These are phyloP conservation scores for Phytomonas sp. DNA, from an alignment of 208 protist genomes.

Conservation along the genomic window DNA sequence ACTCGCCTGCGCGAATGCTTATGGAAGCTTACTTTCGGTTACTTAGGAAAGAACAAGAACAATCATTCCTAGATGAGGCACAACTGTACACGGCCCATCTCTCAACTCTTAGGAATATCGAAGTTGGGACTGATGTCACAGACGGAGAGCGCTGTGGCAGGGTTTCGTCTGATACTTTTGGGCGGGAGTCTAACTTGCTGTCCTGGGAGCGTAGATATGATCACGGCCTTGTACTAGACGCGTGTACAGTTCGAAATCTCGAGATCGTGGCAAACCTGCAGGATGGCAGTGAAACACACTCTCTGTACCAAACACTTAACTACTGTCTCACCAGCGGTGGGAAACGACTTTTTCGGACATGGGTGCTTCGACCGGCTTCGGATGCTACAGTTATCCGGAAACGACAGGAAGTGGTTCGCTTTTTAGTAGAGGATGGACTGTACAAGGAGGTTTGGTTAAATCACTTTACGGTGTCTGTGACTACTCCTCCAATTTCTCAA, in stretches of 20 bases:
- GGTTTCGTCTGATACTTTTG: background rate
- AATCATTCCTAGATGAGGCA: slow-evolving; percentile 39
- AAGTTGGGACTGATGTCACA: background rate
- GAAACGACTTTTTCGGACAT: slow-evolving; percentile 66
- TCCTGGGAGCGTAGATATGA: slow-evolving; percentile 48
- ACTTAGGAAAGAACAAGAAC: slow-evolving; percentile 25
- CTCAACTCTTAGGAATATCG: background rate
- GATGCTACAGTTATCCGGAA: slow-evolving; percentile 41
- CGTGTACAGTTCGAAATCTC: slow-evolving; percentile 61
- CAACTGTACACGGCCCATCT: slow-evolving; percentile 45
- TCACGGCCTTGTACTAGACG: slow-evolving; percentile 59
- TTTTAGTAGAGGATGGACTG: slow-evolving; percentile 25
- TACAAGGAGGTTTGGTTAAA: slow-evolving; percentile 1
- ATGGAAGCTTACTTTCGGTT: slow-evolving; percentile 43
- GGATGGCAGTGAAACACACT: slow-evolving; percentile 57
- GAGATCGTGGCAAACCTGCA: slow-evolving; percentile 76
- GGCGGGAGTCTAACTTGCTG: slow-evolving; percentile 16
- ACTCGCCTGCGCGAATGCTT: slow-evolving; percentile 7
- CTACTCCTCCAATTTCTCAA: background rate
- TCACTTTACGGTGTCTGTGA: background rate
- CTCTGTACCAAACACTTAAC: slow-evolving; percentile 62
- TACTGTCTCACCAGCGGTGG: slow-evolving; percentile 70
- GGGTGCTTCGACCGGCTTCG: slow-evolving; percentile 73
- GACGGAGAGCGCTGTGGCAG: background rate
- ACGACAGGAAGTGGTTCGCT: slow-evolving; percentile 54